Evolutionary conservation across 805 yeast genomes (phyloP).

Genomic region (Yamadazyma phyllophila): DNA sequence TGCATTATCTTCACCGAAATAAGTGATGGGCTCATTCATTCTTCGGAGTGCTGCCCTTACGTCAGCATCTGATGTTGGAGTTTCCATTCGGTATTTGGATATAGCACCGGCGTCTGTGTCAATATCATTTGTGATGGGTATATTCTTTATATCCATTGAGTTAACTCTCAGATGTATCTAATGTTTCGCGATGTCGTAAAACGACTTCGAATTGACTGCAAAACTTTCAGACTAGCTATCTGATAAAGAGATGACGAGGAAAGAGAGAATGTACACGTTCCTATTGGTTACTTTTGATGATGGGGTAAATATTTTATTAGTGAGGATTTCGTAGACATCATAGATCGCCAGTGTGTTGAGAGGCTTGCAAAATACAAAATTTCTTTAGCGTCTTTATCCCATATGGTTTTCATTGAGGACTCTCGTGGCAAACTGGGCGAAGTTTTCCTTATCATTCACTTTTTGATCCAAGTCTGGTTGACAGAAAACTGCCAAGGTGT

Average conservation of each 20-base stretch:
- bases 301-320: too few relatives aligned
- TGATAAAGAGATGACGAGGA: too few relatives aligned
- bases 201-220: not conserved
- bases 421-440: conserved; percentile 48
- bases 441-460: conserved; percentile 45
- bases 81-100: not conserved
- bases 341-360: too few relatives aligned
- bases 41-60: conserved; percentile 50
- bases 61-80: conserved; percentile 67
- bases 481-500: conserved; percentile 60
- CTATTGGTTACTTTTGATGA: too few relatives aligned
- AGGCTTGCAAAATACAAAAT: too few relatives aligned
- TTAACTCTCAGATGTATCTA: too few relatives aligned
- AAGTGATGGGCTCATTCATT: conserved; percentile 56
- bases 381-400: too few relatives aligned
- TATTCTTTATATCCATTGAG: not conserved
- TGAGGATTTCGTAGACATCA: too few relatives aligned
- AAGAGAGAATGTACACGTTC: too few relatives aligned
- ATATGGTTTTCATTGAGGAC: conserved; percentile 40
- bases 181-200: too few relatives aligned
- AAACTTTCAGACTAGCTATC: not conserved
- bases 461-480: conserved; percentile 54
- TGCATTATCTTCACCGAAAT: conserved; percentile 57
- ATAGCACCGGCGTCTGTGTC: not conserved
- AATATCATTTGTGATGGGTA: conserved; percentile 10